phyloP scores from a whole-genome alignment of 2,329 filamentous ascomycete species.

The Penicillium sp. region DNA sequence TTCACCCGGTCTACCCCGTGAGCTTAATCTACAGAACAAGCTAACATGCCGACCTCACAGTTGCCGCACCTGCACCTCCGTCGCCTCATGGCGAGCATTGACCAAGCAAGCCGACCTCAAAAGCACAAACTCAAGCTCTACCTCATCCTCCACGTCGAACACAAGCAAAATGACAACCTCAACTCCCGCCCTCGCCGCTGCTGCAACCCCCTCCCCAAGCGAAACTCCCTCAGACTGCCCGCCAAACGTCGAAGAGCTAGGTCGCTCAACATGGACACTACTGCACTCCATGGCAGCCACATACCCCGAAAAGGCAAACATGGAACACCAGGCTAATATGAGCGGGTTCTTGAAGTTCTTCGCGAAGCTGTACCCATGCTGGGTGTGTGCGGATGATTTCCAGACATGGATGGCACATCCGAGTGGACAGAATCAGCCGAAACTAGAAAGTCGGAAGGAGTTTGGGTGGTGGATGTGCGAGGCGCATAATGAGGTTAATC shows the following conservation, averaged over 20 bases:
- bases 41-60: conserved; percentile 24
- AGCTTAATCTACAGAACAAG: not conserved
- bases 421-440: conserved; percentile 59
- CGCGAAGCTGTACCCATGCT: conserved; percentile 87
- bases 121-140: conserved; percentile 10
- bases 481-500: conserved; percentile 52
- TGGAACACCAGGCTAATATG: conserved; percentile 71
- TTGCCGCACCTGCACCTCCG: conserved; percentile 50
- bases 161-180: conserved; percentile 28
- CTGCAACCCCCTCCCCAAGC: conserved; percentile 31
- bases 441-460: conserved; percentile 50
- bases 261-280: conserved; percentile 87
- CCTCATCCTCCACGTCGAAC: conserved; percentile 12
- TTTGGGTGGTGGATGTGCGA: conserved; percentile 52
- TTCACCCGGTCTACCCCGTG: not conserved
- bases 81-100: conserved; percentile 47
- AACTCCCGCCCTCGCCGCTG: conserved; percentile 36
- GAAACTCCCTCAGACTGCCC: conserved; percentile 67
- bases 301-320: conserved; percentile 71
- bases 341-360: conserved; percentile 76
- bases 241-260: conserved; percentile 82
- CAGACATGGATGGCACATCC: conserved; percentile 69
- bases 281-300: conserved; percentile 86
- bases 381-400: conserved; percentile 93
- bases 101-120: conserved; percentile 40